Evolutionary conservation across 1,284 basidiomycete genomes (phyloP).

Genomic region (Mycosarcoma maydis): DNA sequence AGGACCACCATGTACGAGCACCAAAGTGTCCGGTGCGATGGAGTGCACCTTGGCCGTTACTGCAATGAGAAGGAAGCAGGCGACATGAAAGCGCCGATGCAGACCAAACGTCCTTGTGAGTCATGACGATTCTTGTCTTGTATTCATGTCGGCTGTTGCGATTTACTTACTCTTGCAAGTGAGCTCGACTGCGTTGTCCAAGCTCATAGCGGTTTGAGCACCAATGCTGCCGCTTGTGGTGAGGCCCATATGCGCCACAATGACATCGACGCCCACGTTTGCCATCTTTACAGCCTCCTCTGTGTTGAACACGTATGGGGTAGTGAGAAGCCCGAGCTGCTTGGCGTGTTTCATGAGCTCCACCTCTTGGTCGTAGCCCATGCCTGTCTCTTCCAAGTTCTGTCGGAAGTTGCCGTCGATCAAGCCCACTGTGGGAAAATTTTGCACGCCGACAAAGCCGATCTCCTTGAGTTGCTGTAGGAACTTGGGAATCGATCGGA

Average conservation of each 20-base stretch:
- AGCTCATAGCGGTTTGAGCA: constrained; percentile 35
- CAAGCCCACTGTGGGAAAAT: constrained; percentile 47
- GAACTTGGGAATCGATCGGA: constrained; percentile 44
- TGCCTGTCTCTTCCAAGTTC: constrained; percentile 49
- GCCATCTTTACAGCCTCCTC: constrained; percentile 44
- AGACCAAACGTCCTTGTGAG: background rate
- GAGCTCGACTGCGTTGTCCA: constrained; percentile 39
- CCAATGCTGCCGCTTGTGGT: constrained; percentile 43
- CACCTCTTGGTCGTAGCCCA: constrained; percentile 43
- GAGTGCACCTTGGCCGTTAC: constrained; percentile 31
- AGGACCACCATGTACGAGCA: constrained; percentile 44
- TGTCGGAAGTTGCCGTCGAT: constrained; percentile 46
- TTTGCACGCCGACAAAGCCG: constrained; percentile 46
- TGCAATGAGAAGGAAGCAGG: background rate
- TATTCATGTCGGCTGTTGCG: background rate
- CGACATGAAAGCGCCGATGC: background rate
- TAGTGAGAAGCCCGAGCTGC: constrained; percentile 34
- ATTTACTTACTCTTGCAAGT: constrained; percentile 30
- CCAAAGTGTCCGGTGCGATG: constrained; percentile 32
- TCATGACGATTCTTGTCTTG: background rate
- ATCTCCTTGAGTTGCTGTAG: constrained; percentile 35
- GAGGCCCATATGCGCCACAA: constrained; percentile 44
- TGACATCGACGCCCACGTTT: constrained; percentile 28
- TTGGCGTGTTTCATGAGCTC: constrained; percentile 39
- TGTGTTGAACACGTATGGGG: constrained; percentile 41